Percentiles rank a stretch among this genome's conserved stretches.
phyloP scores from a whole-genome alignment of 1,284 basidiomycete genomes.

The Laetiporus sulphureus region DNA sequence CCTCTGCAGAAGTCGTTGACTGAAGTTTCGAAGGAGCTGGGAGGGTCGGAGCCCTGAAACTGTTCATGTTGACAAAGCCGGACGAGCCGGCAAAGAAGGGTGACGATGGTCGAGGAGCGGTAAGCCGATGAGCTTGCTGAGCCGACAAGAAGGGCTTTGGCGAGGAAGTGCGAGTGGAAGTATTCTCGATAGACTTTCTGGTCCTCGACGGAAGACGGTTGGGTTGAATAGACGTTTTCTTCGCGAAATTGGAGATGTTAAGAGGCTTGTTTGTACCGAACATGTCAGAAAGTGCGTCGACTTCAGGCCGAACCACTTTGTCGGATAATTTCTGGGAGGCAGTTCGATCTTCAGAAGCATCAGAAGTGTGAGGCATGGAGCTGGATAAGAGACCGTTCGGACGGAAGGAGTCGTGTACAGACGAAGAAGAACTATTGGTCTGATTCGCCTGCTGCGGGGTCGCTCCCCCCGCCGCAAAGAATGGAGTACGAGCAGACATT shows the following conservation, averaged over 20 bases:
- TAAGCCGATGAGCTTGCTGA: constrained; percentile 12
- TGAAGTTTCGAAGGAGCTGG: constrained; percentile 11
- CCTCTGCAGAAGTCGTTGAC: constrained; percentile 11
- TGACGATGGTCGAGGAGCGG: constrained; percentile 14
- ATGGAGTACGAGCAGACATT: no score
- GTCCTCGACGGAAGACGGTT: constrained; percentile 3
- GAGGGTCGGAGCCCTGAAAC: constrained; percentile 13
- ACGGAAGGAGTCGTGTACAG: constrained; percentile 6
- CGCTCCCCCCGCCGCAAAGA: no score
- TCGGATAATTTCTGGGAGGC: no score
- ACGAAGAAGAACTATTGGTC: no score
- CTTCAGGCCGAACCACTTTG: no score
- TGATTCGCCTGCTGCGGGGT: no score
- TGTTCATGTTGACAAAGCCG: constrained; percentile 12
- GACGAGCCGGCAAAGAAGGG: constrained; percentile 16
- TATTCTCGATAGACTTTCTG: constrained; percentile 14
- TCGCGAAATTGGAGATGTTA: constrained; percentile 20
- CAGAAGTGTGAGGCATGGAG: constrained; percentile 1
- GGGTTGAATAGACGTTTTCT: constrained; percentile 11
- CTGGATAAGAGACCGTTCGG: constrained; percentile 7
- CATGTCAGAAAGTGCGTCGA: no score
- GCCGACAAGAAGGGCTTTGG: constrained; percentile 11
- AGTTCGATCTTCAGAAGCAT: no score
- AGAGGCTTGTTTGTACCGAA: constrained; percentile 21
- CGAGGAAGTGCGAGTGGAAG: constrained; percentile 6